These are phyloP conservation scores for Primulina eburnea DNA, from an alignment of 257 asterid genomes.

Conservation along the genomic window DNA sequence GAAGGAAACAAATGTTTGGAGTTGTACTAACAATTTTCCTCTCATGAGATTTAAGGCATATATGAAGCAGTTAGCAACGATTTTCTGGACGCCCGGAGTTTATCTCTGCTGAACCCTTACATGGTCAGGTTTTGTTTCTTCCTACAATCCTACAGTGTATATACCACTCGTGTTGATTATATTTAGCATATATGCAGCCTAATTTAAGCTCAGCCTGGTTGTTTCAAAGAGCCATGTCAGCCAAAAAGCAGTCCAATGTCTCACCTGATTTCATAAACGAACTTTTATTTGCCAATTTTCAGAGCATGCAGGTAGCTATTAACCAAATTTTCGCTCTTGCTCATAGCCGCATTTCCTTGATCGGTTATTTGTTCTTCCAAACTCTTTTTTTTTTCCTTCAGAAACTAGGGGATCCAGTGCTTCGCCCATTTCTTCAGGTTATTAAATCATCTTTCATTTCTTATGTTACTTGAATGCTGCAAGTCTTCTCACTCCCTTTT, in stretches of 20 bases:
- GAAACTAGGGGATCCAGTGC: constrained; percentile 94
- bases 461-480: background rate
- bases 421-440: constrained; percentile 98
- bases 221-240: constrained; percentile 98
- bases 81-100: constrained; percentile 67
- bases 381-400: constrained; percentile 23
- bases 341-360: background rate
- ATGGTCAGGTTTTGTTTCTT: constrained; percentile 48
- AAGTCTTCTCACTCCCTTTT: background rate
- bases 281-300: constrained; percentile 76
- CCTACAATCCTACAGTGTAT: background rate
- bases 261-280: constrained; percentile 73
- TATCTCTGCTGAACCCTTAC: constrained; percentile 82
- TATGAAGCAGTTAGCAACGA: constrained; percentile 62
- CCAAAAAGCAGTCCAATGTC: constrained; percentile 63
- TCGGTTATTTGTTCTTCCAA: constrained; percentile 2
- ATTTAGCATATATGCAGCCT: constrained; percentile 52
- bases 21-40: constrained; percentile 20
- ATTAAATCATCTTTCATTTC: background rate
- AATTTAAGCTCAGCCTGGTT: constrained; percentile 92
- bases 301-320: constrained; percentile 74
- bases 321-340: background rate
- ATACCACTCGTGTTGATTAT: constrained; percentile 19
- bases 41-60: constrained; percentile 55
- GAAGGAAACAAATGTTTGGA: constrained; percentile 1